These are phyloP conservation scores for Fusarium graminum DNA, from an alignment of 2,329 filamentous ascomycete genomes.

Conservation along the genomic window DNA sequence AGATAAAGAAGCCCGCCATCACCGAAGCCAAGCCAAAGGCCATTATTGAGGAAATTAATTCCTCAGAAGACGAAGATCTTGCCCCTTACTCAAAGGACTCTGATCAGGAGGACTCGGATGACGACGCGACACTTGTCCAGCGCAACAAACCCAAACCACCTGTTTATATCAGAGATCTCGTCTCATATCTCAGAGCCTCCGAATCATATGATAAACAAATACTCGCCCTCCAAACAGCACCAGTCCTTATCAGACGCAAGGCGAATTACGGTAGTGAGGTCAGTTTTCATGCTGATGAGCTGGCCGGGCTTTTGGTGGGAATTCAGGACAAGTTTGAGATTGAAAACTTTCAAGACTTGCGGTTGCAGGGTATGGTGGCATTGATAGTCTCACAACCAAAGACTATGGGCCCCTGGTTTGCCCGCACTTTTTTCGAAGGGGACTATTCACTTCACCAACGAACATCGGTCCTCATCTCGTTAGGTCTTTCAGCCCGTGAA, in stretches of 20 bases:
- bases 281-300: conserved; percentile 82
- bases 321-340: conserved; percentile 89
- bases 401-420: conserved; percentile 86
- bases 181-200: conserved; percentile 80
- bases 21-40: conserved; percentile 55
- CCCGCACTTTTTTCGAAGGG: conserved; percentile 87
- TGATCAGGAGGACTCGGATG: conserved; percentile 91
- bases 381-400: conserved; percentile 81
- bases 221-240: conserved; percentile 81
- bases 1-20: conserved; percentile 50
- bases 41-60: conserved; percentile 75
- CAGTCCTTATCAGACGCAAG: conserved; percentile 87
- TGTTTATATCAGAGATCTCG: conserved; percentile 90
- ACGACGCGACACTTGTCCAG: conserved; percentile 88
- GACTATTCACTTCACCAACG: conserved; percentile 92
- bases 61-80: conserved; percentile 74
- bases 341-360: conserved; percentile 79
- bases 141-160: conserved; percentile 86
- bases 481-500: conserved; percentile 87
- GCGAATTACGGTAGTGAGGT: conserved; percentile 90
- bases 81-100: conserved; percentile 86
- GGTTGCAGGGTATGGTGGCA: conserved; percentile 84
- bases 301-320: conserved; percentile 81
- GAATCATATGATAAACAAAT: conserved; percentile 89
- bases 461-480: conserved; percentile 81